Evolutionary conservation across 176 grass and related monocot species (phyloP).

Genomic region (Rhipidocladum racemiflorum): DNA sequence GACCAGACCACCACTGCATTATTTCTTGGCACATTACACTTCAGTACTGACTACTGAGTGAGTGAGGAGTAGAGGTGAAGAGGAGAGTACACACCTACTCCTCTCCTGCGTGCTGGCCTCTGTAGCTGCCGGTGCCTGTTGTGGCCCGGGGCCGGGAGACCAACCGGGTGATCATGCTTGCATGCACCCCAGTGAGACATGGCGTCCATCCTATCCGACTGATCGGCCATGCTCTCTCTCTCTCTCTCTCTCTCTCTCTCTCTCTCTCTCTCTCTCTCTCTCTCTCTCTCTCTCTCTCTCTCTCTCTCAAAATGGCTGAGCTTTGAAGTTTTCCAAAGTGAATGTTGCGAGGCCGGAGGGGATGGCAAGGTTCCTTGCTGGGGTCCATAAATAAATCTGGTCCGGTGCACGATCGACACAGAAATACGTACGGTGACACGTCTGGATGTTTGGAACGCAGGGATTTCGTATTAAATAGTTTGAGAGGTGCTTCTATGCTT

Average conservation of each 20-base stretch:
- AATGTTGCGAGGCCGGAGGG: neutral
- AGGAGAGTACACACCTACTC: neutral
- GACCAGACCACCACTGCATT: slow-evolving; percentile 44
- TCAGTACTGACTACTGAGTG: slow-evolving; percentile 10
- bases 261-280: neutral
- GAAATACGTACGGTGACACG: neutral
- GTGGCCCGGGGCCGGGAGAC: slow-evolving; percentile 19
- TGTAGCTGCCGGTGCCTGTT: neutral
- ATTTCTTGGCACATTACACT: slow-evolving; percentile 49
- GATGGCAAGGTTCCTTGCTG: slow-evolving; percentile 4
- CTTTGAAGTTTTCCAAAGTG: slow-evolving; percentile 36
- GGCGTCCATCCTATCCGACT: neutral
- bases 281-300: neutral
- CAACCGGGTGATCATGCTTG: slow-evolving; percentile 1
- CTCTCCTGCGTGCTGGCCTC: neutral
- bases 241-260: neutral
- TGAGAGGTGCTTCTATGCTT: too few relatives aligned
- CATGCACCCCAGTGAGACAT: neutral
- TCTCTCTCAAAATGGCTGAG: neutral
- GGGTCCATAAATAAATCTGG: slow-evolving; percentile 11
- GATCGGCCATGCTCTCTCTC: neutral
- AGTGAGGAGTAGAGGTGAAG: neutral
- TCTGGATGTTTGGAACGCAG: neutral
- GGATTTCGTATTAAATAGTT: too few relatives aligned
- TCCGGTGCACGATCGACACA: neutral